Base-by-base conservation (phyloP, 352 stramenopile species). In the Phytophthora crassamura region DNA sequence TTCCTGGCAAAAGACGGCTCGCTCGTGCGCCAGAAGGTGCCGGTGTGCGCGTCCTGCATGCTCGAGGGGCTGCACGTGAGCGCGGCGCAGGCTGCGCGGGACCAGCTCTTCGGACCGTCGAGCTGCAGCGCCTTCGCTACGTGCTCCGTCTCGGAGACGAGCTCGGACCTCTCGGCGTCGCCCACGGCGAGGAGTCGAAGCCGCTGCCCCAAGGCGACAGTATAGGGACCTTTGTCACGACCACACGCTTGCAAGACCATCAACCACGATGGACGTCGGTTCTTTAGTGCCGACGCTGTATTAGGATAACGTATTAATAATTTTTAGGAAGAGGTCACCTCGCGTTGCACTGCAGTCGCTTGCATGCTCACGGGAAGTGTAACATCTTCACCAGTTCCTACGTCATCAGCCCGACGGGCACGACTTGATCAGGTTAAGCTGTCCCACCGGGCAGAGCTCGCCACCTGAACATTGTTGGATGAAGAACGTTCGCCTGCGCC, bases 71-170 rank as follows among this genome's bases (percentile, higher is more conserved):
- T 75, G n/a, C 50, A 63, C 3, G 38, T 36, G 33, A 75, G 68
- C 41, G 64, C 69, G 7, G 18, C 43, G 34, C 42, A 59, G 6
- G 69, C 68, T 22, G 69, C 69, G 14, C 59, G 65, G 3, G 69
- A 77, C 36, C 65, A 75, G 38, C 48, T 73, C 9, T 72, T 57
- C 33, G 41, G 45, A 20, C 25, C 55, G 16, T 48, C 41, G 34
- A 72, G 55, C 0, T 50, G 58, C 41, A 69, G 51, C 11, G 68
- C 52, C 12, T 74, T 66, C 51, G 46, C 55, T 15, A 52, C 64
- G 35, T 74, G 55, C 50, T 72, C 64, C 12, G 25, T 69, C 18
- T 77, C 53, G 10, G 62, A 59, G 30, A 69, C 69, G 42, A 73
- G 65, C 16, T 62, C 47, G 11, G 65, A 77, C 14, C 41, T 75